Conservation (phyloP, 345 rosid species). For the Eucalyptus rudis region DNA sequence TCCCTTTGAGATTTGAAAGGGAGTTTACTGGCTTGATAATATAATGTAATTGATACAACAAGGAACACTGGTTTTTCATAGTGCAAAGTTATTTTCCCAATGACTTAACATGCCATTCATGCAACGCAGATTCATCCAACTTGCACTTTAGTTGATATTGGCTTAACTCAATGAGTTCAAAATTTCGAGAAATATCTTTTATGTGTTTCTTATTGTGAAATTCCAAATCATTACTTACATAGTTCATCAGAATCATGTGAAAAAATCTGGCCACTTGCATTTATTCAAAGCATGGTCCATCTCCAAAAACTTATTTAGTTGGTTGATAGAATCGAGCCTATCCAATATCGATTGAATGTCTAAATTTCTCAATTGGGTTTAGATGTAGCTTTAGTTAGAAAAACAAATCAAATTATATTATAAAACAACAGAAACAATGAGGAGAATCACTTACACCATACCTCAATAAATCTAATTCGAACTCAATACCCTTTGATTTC, state of each 20-base stretch:
- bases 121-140: neutral
- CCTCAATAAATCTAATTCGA: neutral
- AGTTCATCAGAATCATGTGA: neutral
- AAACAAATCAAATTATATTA: neutral
- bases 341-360: accelerated
- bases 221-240: neutral
- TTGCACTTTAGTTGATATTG: neutral
- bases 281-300: neutral
- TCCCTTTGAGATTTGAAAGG: neutral
- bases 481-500: neutral
- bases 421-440: neutral
- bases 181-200: neutral
- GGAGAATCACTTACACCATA: neutral
- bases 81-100: neutral
- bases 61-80: neutral
- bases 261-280: neutral
- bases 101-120: neutral
- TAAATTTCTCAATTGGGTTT: neutral
- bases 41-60: neutral
- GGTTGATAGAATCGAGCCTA: neutral
- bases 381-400: neutral
- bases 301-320: neutral
- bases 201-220: accelerated
- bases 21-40: neutral
- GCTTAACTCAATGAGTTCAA: neutral